Evolutionary conservation across 2,329 filamentous ascomycete species (phyloP), one percentile per base, ranked within the genome.

Genomic region (Talaromyces sp.): DNA sequence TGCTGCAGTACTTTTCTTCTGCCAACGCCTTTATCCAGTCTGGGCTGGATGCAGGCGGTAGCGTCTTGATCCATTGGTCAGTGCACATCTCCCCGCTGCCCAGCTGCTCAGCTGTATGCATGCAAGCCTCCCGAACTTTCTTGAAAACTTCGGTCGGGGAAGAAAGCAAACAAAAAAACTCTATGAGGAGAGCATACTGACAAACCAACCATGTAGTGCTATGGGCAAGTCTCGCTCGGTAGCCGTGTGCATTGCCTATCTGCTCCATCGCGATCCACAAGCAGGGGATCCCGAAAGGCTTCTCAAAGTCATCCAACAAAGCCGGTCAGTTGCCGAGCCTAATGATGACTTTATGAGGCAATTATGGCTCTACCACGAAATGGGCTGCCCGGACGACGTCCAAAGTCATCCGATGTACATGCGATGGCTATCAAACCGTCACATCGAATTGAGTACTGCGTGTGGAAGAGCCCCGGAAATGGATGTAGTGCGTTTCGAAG

Each of bases 141-240:
- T 38, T 14, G 8, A 46, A 21, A 10, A 27, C 6, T 27, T 27
- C 26, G 3, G 3, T 27, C 6, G 26, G 24, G 14, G 3, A 19
- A 4, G 13, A 24, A 24, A 46, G 8, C 6, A n/a, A 41, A 41
- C 3, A 17, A 38, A 38, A 17, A 38, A 38, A n/a, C n/a, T 19
- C 38, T n/a, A 43, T 19, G 9, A 46, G 5, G 41, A 46, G 41
- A 21, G 24, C 1, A 17, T 38, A 38, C 35, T 55, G 35, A 50
- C 55, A 19, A 50, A 8, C 8, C 26, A 49, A 49, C 26, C 14
- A 41, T 24, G 53, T 17, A 96, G 95, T 82, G 93, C 92, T 24
- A 96, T 96, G 87, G 95, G 95, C 58, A 96, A 96, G 77, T 97
- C 93, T 35, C 90, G 95, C 62, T 98, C 93, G 54, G 90, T 93